Conservation (phyloP, 1,139 yeast genomes). For the Casaregolazyma suthepensis region DNA sequence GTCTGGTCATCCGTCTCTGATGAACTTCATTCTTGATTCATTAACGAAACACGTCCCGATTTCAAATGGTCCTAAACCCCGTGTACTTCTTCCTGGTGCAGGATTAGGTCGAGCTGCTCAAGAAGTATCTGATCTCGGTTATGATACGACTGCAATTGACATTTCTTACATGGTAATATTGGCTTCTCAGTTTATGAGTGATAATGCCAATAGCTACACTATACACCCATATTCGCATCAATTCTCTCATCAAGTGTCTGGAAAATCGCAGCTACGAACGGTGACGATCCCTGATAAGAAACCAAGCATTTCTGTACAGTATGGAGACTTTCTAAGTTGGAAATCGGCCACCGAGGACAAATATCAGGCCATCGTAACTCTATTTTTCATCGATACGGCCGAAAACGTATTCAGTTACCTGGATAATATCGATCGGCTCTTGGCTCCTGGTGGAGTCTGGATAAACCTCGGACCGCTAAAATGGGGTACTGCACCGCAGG, state of each 20-base stretch:
- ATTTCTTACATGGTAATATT: constrained; percentile 66
- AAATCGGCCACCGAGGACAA: constrained; percentile 16
- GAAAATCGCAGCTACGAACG: constrained; percentile 47
- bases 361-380: constrained; percentile 49
- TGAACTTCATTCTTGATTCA: constrained; percentile 41
- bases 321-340: constrained; percentile 55
- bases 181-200: constrained; percentile 48
- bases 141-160: constrained; percentile 63
- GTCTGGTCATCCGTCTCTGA: constrained; percentile 43
- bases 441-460: constrained; percentile 60
- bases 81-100: constrained; percentile 68
- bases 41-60: constrained; percentile 31
- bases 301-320: constrained; percentile 42
- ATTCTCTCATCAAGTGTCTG: constrained; percentile 58
- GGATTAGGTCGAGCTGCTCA: constrained; percentile 72
- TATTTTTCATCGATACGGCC: constrained; percentile 82
- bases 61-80: constrained; percentile 17
- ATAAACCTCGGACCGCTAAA: constrained; percentile 82
- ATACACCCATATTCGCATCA: constrained; percentile 60
- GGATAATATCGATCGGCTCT: constrained; percentile 45
- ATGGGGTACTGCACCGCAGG: constrained; percentile 81
- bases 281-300: constrained; percentile 39
- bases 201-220: constrained; percentile 25
- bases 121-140: constrained; percentile 44
- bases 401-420: constrained; percentile 71